Percentiles rank a stretch among this genome's conserved stretches.
These are phyloP conservation scores for Dissoconium aciculare DNA, from an alignment of 2,329 filamentous ascomycete species.

Conservation along the genomic window DNA sequence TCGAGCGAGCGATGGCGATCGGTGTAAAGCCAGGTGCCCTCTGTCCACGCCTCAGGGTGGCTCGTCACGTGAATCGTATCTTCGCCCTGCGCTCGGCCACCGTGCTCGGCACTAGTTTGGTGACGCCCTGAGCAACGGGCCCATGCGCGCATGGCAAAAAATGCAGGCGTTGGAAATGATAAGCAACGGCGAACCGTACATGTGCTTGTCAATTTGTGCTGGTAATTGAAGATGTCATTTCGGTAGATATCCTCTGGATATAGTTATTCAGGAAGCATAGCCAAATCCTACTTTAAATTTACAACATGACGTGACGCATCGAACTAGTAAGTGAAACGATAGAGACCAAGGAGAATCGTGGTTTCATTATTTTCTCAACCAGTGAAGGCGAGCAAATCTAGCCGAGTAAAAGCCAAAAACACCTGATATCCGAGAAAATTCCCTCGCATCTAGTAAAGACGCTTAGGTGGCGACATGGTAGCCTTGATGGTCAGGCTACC, in stretches of 20 bases:
- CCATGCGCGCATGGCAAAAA: no score
- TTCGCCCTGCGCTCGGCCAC: neutral
- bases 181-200: no score
- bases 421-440: constrained; percentile 8
- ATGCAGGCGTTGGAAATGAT: no score
- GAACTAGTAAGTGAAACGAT: no score
- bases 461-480: constrained; percentile 97
- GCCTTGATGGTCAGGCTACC: constrained; percentile 99
- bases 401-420: constrained; percentile 5
- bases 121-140: neutral
- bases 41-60: neutral
- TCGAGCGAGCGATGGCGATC: neutral
- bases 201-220: no score
- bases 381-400: constrained; percentile 20
- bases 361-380: constrained; percentile 19
- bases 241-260: no score
- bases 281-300: no score
- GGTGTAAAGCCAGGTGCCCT: constrained; percentile 1
- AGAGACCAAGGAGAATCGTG: constrained; percentile 21
- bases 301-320: no score
- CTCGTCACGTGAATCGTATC: neutral
- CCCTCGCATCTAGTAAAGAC: constrained; percentile 67
- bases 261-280: no score
- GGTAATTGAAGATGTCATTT: no score
- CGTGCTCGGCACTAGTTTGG: neutral